Evolutionary conservation across 768 basidiomycete genomes (phyloP).

Genomic region (Daedalea quercina): DNA sequence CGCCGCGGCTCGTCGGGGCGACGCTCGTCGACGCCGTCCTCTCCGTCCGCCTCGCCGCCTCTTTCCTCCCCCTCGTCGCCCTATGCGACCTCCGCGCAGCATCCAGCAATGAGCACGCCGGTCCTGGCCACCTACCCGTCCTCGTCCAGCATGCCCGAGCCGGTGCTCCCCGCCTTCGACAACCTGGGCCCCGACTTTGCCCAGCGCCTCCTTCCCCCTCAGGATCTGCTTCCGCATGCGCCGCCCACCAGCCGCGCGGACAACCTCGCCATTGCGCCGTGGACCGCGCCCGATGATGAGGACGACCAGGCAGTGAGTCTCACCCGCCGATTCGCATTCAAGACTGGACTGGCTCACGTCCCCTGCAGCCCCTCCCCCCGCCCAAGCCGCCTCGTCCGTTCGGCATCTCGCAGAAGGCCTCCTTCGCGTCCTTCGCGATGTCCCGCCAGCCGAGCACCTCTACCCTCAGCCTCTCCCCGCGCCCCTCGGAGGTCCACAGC

Average conservation of each 20-base stretch:
- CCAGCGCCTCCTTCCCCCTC: slow-evolving; percentile 7
- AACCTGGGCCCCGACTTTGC: not conserved
- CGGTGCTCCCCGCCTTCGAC: not conserved
- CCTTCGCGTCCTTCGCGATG: slow-evolving; percentile 35
- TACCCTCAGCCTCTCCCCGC: slow-evolving; percentile 15
- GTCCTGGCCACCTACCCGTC: not conserved
- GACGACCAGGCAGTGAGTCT: slow-evolving; percentile 8
- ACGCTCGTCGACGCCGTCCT: no score
- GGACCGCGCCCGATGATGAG: slow-evolving; percentile 8
- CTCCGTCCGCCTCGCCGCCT: no score
- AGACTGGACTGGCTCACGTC: not conserved
- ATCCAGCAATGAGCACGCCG: not conserved
- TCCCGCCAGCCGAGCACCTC: slow-evolving; percentile 26
- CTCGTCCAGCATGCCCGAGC: not conserved
- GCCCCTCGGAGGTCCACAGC: slow-evolving; percentile 15
- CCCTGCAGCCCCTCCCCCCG: slow-evolving; percentile 35
- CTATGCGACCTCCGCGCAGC: not conserved
- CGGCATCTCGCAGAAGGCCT: slow-evolving; percentile 32
- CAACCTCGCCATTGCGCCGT: slow-evolving; percentile 14
- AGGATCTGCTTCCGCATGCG: slow-evolving; percentile 12
- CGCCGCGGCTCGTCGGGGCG: no score
- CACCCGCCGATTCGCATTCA: not conserved
- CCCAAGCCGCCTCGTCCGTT: slow-evolving; percentile 32
- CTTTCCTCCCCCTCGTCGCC: not conserved
- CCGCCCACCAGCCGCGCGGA: slow-evolving; percentile 7